These are phyloP conservation scores for Alternaria longipes DNA, from an alignment of 2,329 filamentous ascomycete genomes.

Conservation along the genomic window DNA sequence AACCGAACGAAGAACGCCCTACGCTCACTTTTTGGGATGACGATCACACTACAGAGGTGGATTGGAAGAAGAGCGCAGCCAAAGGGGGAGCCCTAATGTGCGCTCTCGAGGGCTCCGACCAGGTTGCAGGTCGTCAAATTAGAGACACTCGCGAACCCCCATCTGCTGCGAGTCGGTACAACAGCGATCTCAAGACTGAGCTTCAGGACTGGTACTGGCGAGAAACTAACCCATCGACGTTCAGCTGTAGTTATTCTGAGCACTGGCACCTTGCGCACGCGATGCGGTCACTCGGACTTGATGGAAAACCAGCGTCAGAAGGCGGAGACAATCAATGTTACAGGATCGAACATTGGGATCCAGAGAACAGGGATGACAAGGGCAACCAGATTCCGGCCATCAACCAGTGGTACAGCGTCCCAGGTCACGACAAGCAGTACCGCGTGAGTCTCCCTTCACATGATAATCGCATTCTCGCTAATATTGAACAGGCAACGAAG, in stretches of 20 bases:
- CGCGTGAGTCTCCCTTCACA: constrained; percentile 8
- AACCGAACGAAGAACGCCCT: background rate
- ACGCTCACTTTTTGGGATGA: constrained; percentile 19
- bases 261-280: constrained; percentile 22
- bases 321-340: constrained; percentile 28
- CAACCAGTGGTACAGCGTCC: constrained; percentile 29
- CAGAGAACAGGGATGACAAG: constrained; percentile 6
- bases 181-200: constrained; percentile 20
- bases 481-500: constrained; percentile 21
- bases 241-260: constrained; percentile 19
- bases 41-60: constrained; percentile 17
- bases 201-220: constrained; percentile 30
- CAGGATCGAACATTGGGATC: constrained; percentile 28
- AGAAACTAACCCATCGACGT: constrained; percentile 8
- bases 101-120: constrained; percentile 19
- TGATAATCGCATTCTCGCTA: background rate
- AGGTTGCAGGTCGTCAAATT: constrained; percentile 21
- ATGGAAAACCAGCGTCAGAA: constrained; percentile 12
- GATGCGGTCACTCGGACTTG: constrained; percentile 18
- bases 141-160: constrained; percentile 24
- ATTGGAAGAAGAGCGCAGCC: constrained; percentile 18
- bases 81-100: constrained; percentile 28
- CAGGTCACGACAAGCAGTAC: constrained; percentile 15
- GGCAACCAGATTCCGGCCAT: constrained; percentile 17
- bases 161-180: constrained; percentile 28